phyloP scores from a whole-genome alignment of 345 rosid species.

The Aurinia saxatilis region DNA sequence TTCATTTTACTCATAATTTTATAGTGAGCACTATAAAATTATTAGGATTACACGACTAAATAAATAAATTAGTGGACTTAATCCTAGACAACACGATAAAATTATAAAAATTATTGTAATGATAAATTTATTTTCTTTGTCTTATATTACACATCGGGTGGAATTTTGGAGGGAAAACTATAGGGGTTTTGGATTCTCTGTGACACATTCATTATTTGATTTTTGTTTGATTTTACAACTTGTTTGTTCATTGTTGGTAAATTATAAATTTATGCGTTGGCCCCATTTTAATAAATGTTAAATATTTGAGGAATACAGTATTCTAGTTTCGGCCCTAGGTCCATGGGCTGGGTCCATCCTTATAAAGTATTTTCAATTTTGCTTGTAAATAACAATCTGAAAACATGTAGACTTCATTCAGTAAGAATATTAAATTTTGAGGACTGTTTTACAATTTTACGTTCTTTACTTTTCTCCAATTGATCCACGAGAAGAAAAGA shows the following conservation, averaged over 20 bases:
- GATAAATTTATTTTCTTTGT: too few relatives aligned
- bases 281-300: not conserved
- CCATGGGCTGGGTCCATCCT: slow-evolving; percentile 24
- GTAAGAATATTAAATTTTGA: not conserved
- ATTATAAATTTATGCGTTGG: too few relatives aligned
- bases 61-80: too few relatives aligned
- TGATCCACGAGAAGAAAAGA: slow-evolving; percentile 11
- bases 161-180: slow-evolving; percentile 10
- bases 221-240: too few relatives aligned
- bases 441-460: not conserved
- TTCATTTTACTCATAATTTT: not conserved
- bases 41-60: too few relatives aligned
- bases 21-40: too few relatives aligned
- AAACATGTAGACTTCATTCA: not conserved
- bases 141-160: too few relatives aligned
- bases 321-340: not conserved
- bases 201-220: too few relatives aligned
- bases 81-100: too few relatives aligned
- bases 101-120: too few relatives aligned
- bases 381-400: not conserved
- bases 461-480: not conserved
- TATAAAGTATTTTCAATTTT: not conserved
- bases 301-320: not conserved
- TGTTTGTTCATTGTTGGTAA: too few relatives aligned
- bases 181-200: not conserved